A percentile compares a stretch with the other conserved stretches of the same genome.
Evolutionary conservation across 2,329 filamentous ascomycete genomes (phyloP).

Genomic region (Alternaria ethzedia): DNA sequence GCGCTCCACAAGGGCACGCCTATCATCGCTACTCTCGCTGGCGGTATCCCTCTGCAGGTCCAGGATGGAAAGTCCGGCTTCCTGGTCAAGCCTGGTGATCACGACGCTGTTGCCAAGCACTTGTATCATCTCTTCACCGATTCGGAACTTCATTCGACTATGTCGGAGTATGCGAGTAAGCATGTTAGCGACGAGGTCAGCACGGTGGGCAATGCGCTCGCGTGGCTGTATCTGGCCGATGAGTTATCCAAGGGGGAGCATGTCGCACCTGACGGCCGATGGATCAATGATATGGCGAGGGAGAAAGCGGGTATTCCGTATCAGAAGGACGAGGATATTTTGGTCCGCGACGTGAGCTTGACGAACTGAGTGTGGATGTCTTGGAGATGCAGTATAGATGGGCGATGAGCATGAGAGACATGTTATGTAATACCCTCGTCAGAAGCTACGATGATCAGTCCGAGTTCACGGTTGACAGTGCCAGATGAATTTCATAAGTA

Average conservation of each 20-base stretch:
- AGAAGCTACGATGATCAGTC: neutral
- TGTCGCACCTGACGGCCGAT: slow-evolving; percentile 66
- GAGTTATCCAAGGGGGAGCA: slow-evolving; percentile 65
- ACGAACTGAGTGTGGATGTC: neutral
- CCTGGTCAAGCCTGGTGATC: slow-evolving; percentile 74
- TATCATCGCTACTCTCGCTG: slow-evolving; percentile 75
- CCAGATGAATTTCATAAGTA: no score
- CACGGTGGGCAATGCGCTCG: slow-evolving; percentile 78
- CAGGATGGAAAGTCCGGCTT: slow-evolving; percentile 74
- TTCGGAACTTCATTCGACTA: slow-evolving; percentile 67
- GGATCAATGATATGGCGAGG: slow-evolving; percentile 78
- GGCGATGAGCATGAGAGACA: neutral
- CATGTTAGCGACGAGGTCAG: slow-evolving; percentile 82
- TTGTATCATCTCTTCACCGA: slow-evolving; percentile 72
- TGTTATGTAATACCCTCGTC: neutral
- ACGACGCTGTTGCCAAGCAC: slow-evolving; percentile 70
- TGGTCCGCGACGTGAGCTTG: slow-evolving; percentile 53
- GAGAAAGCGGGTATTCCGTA: slow-evolving; percentile 68
- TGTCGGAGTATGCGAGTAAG: slow-evolving; percentile 67
- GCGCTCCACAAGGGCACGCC: slow-evolving; percentile 81
- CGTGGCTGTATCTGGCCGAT: slow-evolving; percentile 79
- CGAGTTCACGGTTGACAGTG: neutral
- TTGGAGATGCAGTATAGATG: neutral
- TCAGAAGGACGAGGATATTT: slow-evolving; percentile 63
- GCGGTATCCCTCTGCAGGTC: slow-evolving; percentile 83